Percentiles rank a stretch among this genome's conserved stretches.
phyloP scores from a whole-genome alignment of 2,329 filamentous ascomycete genomes.

The Lasiodiplodia theobromae region DNA sequence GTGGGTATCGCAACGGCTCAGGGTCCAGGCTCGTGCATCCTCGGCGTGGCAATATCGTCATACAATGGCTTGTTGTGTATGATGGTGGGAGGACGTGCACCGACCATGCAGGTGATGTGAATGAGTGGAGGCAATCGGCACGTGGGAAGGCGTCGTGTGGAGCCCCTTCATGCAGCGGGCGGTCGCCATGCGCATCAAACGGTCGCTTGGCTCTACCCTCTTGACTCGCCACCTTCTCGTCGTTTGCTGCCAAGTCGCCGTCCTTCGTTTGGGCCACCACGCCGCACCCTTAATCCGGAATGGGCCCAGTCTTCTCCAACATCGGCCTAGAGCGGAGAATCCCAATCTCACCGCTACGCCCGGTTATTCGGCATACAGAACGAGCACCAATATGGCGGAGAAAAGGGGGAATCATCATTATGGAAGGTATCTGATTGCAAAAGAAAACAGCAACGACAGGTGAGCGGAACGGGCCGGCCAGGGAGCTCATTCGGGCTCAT shows the following conservation, averaged over 20 bases:
- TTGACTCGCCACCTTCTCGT: slow-evolving; percentile 8
- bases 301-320: not conserved
- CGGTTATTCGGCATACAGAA: not conserved
- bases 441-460: not conserved
- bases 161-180: slow-evolving; percentile 7
- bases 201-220: not conserved
- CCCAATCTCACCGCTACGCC: slow-evolving; percentile 1
- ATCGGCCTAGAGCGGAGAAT: not conserved
- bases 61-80: not conserved
- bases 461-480: slow-evolving; percentile 16
- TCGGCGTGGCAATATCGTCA: slow-evolving; percentile 4
- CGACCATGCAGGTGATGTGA: not conserved
- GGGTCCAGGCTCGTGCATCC: slow-evolving; percentile 10
- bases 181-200: not conserved
- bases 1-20: slow-evolving; percentile 1
- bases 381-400: not conserved
- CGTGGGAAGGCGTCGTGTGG: slow-evolving; percentile 19
- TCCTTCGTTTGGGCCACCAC: not conserved
- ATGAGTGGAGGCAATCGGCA: slow-evolving; percentile 6
- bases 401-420: slow-evolving; percentile 11
- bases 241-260: not conserved
- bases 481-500: slow-evolving; percentile 1
- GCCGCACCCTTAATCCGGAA: not conserved
- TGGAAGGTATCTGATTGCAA: slow-evolving; percentile 2
- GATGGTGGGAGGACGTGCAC: slow-evolving; percentile 4